Conservation (phyloP, 768 basidiomycete species). For the Xanthoconium purpureum region DNA sequence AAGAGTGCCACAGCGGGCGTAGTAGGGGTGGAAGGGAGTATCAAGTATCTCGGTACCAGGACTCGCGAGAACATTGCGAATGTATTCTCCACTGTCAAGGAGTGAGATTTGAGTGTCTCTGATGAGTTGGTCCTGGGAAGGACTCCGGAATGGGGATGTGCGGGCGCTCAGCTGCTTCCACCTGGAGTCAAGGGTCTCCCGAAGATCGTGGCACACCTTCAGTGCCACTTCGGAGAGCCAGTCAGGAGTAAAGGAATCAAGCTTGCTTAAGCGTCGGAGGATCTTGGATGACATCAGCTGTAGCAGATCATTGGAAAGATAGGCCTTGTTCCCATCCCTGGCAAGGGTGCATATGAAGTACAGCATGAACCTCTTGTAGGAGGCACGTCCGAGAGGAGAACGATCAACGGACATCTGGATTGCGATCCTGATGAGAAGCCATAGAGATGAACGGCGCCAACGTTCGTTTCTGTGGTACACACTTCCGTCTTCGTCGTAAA, state of each 20-base stretch:
- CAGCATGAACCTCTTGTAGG: background rate
- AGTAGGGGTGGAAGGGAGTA: background rate
- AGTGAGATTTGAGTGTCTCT: constrained; percentile 36
- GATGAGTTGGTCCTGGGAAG: background rate
- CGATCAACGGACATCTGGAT: too few relatives aligned
- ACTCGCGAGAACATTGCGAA: too few relatives aligned
- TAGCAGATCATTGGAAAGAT: background rate
- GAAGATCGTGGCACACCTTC: background rate
- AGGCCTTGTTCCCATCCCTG: background rate
- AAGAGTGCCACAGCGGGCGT: background rate
- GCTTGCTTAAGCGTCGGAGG: background rate
- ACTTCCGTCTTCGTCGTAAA: too few relatives aligned
- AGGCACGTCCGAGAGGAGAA: background rate
- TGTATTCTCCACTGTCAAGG: too few relatives aligned
- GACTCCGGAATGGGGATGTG: background rate
- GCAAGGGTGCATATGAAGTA: background rate
- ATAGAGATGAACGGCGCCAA: too few relatives aligned
- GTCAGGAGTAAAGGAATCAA: too few relatives aligned
- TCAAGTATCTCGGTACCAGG: background rate
- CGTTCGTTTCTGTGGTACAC: too few relatives aligned
- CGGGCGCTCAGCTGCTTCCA: constrained; percentile 33
- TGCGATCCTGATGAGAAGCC: too few relatives aligned
- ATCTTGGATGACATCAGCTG: background rate
- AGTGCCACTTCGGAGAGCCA: background rate
- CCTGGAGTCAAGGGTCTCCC: constrained; percentile 25